Conservation (phyloP, 2,329 filamentous ascomycete genomes). For the Fusarium napiforme region DNA sequence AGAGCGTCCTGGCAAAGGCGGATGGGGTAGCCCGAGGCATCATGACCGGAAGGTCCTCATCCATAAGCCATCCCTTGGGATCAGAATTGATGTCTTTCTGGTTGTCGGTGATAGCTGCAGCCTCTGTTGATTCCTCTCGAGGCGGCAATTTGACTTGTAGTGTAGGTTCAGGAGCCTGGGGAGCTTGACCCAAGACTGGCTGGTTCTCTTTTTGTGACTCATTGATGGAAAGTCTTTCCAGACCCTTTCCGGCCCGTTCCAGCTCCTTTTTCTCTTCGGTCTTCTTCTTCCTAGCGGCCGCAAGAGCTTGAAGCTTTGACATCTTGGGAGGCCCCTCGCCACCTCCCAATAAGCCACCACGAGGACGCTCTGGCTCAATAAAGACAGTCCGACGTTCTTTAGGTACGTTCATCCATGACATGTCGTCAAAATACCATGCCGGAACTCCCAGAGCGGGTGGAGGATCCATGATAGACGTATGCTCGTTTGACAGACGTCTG, state of each 20-base stretch:
- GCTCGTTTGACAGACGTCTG: conserved; percentile 30
- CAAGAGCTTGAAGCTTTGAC: conserved; percentile 91
- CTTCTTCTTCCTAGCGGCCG: conserved; percentile 87
- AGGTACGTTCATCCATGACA: conserved; percentile 85
- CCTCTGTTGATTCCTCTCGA: neutral
- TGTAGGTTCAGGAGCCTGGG: conserved; percentile 20
- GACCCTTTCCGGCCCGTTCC: conserved; percentile 41
- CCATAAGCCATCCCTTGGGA: neutral
- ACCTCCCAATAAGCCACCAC: conserved; percentile 82
- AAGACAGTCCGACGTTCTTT: conserved; percentile 72
- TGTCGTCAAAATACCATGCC: conserved; percentile 79
- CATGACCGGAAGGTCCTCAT: conserved; percentile 3
- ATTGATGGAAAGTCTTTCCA: conserved; percentile 49
- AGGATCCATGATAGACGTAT: conserved; percentile 21
- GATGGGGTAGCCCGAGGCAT: conserved; percentile 55
- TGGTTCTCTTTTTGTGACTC: conserved; percentile 47
- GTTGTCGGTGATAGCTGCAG: neutral
- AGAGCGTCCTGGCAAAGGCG: conserved; percentile 65
- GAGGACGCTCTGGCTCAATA: conserved; percentile 64
- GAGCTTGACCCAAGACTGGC: conserved; percentile 33
- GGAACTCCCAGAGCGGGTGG: conserved; percentile 39
- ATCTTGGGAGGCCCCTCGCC: conserved; percentile 73
- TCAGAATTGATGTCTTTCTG: neutral
- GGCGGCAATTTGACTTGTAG: neutral
- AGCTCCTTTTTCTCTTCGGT: conserved; percentile 69